Base-by-base conservation (phyloP, 2,329 filamentous ascomycete species). In the Trichoderma endophyticum region DNA sequence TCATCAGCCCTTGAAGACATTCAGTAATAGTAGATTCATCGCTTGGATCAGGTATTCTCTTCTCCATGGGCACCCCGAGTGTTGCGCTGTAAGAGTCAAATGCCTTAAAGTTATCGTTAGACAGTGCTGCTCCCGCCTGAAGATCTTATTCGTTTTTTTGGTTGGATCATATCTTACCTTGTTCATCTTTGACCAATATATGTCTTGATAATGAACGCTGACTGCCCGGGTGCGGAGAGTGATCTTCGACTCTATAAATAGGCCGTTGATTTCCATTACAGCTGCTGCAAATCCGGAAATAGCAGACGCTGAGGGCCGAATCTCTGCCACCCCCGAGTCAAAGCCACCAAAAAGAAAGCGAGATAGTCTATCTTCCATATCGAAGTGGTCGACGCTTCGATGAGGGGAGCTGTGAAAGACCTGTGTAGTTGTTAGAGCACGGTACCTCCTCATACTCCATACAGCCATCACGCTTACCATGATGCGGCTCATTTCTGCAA, bases 281-380 rank as follows among this genome's bases (percentile, higher is more conserved):
- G 72, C 70, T 9, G 59, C 70, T 26, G 70, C 63, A 28, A 73
- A 65, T 9, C 67, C 72, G 6, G 70, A 26, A 14, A 73, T 61
- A 4, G 72, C 59, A 18, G 72, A 72, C 6, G 62, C 59, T 11
- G 72, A 61, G 15, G 72, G 72, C 5, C 72, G 62, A 26, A 56
- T 28, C 14, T 24, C 57, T 18, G 65, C 56, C 4, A 56, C 6
- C 18, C 36, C 64, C 12, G 63, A 14, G 4, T 69, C 65, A 43
- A 62, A 72, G 6, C 30, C 61, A 7, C 57, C 64, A 18, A 67
- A 73, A 28, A 73, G 60, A 32, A 73, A 73, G 9, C 70, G 63
- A 56, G 70, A 72, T n/a, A 73, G 61, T 32, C 64, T 69, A 21
- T 73, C 72, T 34, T 73, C 70, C 70, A 73, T 70, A 21, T 72